Base-by-base conservation (phyloP, 805 yeast genomes). In the Metschnikowia kofuensis region DNA sequence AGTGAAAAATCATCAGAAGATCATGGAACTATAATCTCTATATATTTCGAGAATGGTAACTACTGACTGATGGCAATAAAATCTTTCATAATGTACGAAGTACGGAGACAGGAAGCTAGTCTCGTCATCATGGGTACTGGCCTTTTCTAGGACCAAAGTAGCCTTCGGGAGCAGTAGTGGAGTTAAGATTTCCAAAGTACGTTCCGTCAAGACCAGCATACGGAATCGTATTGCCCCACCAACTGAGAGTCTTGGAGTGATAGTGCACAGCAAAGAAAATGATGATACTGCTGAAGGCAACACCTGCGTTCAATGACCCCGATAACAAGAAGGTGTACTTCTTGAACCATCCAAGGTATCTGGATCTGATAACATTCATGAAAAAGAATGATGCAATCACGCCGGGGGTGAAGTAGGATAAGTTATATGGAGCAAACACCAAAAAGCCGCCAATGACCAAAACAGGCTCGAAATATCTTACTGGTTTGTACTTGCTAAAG, bases 361-460 rank as follows among this genome's bases (percentile, higher is more conserved):
- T 67, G 50, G 58, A 66, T 63, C 70, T 72, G 45, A 73, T 58
- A 51, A 61, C 69, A 64, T 64, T 66, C 35, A 72, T 70, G 54
- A 73, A 73, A 49, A 60, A 53, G 50, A 61, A 55, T 2, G 66
- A 58, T 7, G 60, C 50, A 40, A 66, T 66, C 15, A 68, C 38
- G 5, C 68, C 69, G 32, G 64, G 66, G 16, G 72, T 62, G 39
- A 81, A 76, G 68, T 77, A 84, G 6, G 78, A 74, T 65, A 82
- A 83, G 61, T 82, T 83, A 64, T 83, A 84, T 21, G 87, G 82
- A 32, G 92, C 91, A 14, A 91, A 90, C 55, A 84, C 79, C 55
- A 75, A 72, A 41, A 83, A 83, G 13, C 75, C 68, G 55, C 76
- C 77, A n/a, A 70, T 61, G 60, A 72, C 70, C 66, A 72, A 72